Percentiles rank a stretch among this genome's conserved stretches.
phyloP scores from a whole-genome alignment of 495 filamentous ascomycete genomes.

The Trichocladium antarcticum region DNA sequence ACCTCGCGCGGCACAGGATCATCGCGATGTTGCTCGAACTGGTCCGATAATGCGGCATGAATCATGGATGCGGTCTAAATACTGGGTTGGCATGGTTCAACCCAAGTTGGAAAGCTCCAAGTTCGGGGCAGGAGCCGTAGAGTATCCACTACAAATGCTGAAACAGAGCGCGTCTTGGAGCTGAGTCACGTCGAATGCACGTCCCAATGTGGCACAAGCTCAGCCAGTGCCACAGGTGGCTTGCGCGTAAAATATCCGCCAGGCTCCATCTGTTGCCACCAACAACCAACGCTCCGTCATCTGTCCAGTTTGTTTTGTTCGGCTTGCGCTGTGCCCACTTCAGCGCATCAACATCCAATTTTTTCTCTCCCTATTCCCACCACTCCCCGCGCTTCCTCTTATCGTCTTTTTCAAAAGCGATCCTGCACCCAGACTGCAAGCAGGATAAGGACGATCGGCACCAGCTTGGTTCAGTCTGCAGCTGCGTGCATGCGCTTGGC shows the following conservation, averaged over 20 bases:
- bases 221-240: slow-evolving; percentile 6
- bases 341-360: slow-evolving; percentile 1
- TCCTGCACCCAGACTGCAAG: background rate
- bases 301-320: slow-evolving; percentile 8
- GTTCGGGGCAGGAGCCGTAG: no score
- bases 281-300: slow-evolving; percentile 18
- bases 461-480: background rate
- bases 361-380: slow-evolving; percentile 1
- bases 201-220: background rate
- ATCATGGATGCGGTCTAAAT: no score
- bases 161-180: no score
- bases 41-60: no score
- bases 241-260: background rate
- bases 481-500: background rate
- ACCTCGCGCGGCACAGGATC: no score
- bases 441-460: background rate
- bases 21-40: no score
- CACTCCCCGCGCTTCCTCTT: background rate
- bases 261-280: slow-evolving; percentile 14
- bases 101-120: no score
- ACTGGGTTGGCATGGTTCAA: no score
- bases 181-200: background rate
- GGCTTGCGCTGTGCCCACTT: slow-evolving; percentile 1
- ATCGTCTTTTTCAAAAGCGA: background rate
- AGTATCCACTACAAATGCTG: no score